Base-by-base conservation (phyloP, 805 yeast genomes). In the Yamadazyma tumulicola region DNA sequence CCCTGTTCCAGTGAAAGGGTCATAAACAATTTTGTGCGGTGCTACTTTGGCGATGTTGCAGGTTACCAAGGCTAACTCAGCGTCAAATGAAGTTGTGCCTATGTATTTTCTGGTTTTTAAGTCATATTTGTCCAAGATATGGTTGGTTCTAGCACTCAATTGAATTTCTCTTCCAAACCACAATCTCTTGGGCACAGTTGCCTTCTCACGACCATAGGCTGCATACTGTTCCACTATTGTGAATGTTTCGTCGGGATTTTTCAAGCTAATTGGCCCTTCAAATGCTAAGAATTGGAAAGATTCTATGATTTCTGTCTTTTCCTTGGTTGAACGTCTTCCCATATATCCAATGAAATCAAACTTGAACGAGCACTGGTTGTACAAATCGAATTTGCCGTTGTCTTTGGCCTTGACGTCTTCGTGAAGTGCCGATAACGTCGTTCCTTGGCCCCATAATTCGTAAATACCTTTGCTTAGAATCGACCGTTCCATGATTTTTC, bases 1-100 rank as follows among this genome's bases (percentile, higher is more conserved):
- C 0, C 98, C 98, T 0, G 98, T 93, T 0, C 98, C 98, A 3
- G 85, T 87, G 62, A 93, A 93, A 16, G 98, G 98, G 59, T 93
- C 98, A 53, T 86, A 91, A 52, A 84, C 75, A 3, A 88, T 52
- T 35, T 79, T 74, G 0, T 81, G 83, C 0, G 72, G 67, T 23
- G 57, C 67, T 10, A 82, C 86, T 43, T 84, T 88, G 0, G 85
- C 96, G 33, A 93, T 71, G 51, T 91, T 93, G 50, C 95, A 85
- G 19, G 94, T 82, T 11, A 89, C 82, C 30, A 93, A 61, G 0
- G 97, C 79, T 40, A 93, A 64, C 53, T 93, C 97, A 1, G 96
- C 95, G 48, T 93, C 98, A 59, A 93, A 93, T 12, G 96, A 86
- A 0, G 98, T 93, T 5, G 98, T 93, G 2, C 98, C 98, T 37